Percentiles rank a stretch among this genome's conserved stretches.
phyloP scores from a whole-genome alignment of 352 stramenopile genomes.

The Globisporangium cystogenes region DNA sequence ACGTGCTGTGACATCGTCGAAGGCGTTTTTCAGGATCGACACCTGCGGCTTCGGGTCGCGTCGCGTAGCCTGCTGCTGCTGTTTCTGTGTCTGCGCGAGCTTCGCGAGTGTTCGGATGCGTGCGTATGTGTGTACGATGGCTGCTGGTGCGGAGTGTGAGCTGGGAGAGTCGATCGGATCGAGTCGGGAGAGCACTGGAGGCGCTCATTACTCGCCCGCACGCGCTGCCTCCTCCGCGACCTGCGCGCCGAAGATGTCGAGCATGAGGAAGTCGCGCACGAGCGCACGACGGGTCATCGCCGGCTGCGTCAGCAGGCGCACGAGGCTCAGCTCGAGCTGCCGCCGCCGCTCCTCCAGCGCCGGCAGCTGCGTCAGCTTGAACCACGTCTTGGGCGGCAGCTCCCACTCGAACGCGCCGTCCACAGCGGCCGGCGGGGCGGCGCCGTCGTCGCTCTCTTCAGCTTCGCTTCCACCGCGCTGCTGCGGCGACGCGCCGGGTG shows the following conservation, averaged over 20 bases:
- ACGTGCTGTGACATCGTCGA: too few relatives aligned
- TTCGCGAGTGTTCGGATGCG: not conserved
- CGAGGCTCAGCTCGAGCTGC: slow-evolving; percentile 47
- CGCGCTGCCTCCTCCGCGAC: slow-evolving; percentile 57
- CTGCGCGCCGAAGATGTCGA: slow-evolving; percentile 72
- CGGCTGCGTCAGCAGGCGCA: slow-evolving; percentile 32
- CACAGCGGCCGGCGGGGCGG: slow-evolving; percentile 2
- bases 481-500: not conserved
- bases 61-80: not conserved
- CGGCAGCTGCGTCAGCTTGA: slow-evolving; percentile 52
- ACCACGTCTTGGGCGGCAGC: slow-evolving; percentile 76
- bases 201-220: slow-evolving; percentile 7
- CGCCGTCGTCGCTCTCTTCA: not conserved
- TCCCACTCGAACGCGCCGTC: slow-evolving; percentile 39
- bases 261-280: slow-evolving; percentile 74
- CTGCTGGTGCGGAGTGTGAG: not conserved
- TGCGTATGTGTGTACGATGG: not conserved
- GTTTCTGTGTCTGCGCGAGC: not conserved
- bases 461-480: not conserved
- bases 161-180: not conserved
- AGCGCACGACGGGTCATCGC: slow-evolving; percentile 40
- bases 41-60: not conserved
- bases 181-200: not conserved
- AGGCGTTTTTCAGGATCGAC: too few relatives aligned
- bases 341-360: slow-evolving; percentile 58